A percentile compares a stretch with the other conserved stretches of the same genome.
Conservation (phyloP, 768 basidiomycete genomes). For the Mycena galericulata region DNA sequence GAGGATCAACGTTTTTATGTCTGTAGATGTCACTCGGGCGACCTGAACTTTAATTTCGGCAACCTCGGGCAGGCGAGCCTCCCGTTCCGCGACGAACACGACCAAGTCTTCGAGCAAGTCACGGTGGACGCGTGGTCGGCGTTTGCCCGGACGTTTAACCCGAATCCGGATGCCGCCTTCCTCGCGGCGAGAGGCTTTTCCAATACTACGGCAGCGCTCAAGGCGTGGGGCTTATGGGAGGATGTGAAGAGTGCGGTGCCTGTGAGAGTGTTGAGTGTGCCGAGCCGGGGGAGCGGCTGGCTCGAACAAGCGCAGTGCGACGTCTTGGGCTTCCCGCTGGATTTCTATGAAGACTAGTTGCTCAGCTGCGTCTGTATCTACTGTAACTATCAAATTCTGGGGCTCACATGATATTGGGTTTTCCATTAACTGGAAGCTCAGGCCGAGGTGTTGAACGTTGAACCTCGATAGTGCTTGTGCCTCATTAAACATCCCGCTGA, state of each 20-base stretch:
- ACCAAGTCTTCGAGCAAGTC: constrained; percentile 59
- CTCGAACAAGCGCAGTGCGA: constrained; percentile 53
- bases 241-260: constrained; percentile 43
- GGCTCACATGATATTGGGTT: neutral
- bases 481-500: too few relatives aligned
- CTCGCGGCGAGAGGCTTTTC: constrained; percentile 57
- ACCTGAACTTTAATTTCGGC: constrained; percentile 46
- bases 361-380: neutral
- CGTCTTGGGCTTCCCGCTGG: constrained; percentile 46
- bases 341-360: constrained; percentile 29
- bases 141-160: constrained; percentile 61
- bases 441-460: too few relatives aligned
- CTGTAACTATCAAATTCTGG: neutral
- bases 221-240: constrained; percentile 48
- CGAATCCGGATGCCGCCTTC: constrained; percentile 57
- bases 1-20: neutral
- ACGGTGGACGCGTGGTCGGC: constrained; percentile 58
- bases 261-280: constrained; percentile 50
- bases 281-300: constrained; percentile 47
- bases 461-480: too few relatives aligned
- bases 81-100: constrained; percentile 60
- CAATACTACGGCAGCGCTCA: constrained; percentile 45
- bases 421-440: too few relatives aligned
- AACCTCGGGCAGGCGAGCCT: constrained; percentile 51
- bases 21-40: constrained; percentile 46